A percentile compares a stretch with the other conserved stretches of the same genome.
These are phyloP conservation scores for Chlamydomonas urium DNA, from an alignment of 139 green algal genomes.

Conservation along the genomic window DNA sequence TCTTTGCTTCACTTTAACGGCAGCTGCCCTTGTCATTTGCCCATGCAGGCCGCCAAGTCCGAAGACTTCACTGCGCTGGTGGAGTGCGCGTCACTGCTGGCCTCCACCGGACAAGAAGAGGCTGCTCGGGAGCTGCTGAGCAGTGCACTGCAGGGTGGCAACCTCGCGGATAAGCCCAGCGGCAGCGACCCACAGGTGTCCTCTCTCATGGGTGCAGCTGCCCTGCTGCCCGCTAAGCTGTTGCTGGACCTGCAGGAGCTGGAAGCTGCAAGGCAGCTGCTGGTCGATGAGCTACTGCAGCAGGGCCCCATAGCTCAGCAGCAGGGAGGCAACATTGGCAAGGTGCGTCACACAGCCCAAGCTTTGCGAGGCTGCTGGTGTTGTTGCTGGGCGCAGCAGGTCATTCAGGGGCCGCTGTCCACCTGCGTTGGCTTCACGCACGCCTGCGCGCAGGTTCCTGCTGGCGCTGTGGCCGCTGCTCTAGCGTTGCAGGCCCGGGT, in stretches of 20 bases:
- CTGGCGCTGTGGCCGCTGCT: not conserved
- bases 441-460: not conserved
- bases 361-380: no score
- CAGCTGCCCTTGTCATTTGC: not conserved
- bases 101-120: not conserved
- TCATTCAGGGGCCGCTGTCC: no score
- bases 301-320: not conserved
- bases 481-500: conserved; percentile 4
- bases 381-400: no score
- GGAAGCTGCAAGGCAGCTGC: not conserved
- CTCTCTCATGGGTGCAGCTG: not conserved
- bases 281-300: conserved; percentile 15
- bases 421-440: no score
- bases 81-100: not conserved
- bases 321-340: not conserved
- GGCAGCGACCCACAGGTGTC: not conserved
- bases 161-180: not conserved
- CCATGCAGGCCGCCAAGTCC: not conserved
- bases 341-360: no score
- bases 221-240: conserved; percentile 1
- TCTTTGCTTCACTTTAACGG: no score
- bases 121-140: conserved; percentile 4
- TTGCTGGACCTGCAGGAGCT: conserved; percentile 9
- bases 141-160: not conserved
- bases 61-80: not conserved